A percentile compares a stretch with the other conserved stretches of the same genome.
These are phyloP conservation scores for Candida tunisiensis DNA, from an alignment of 1,139 yeast species.

Conservation along the genomic window DNA sequence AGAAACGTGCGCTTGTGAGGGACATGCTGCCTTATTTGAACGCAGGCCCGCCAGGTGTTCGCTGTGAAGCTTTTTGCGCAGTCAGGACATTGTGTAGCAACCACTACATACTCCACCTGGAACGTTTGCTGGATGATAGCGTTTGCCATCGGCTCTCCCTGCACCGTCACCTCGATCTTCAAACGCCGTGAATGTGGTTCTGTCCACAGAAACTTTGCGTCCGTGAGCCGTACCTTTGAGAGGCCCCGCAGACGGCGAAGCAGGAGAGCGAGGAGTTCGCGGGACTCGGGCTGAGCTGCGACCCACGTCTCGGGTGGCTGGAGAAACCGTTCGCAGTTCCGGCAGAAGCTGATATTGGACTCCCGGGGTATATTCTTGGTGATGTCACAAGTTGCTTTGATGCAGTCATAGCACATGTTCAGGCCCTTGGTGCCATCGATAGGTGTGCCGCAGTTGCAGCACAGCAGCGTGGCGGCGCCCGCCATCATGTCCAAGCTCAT, in stretches of 20 bases:
- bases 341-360: constrained; percentile 80
- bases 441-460: constrained; percentile 98
- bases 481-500: no score
- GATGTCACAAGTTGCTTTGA: constrained; percentile 82
- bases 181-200: constrained; percentile 97
- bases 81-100: constrained; percentile 95
- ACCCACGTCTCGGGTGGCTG: constrained; percentile 96
- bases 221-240: constrained; percentile 66
- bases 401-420: constrained; percentile 97
- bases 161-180: constrained; percentile 78
- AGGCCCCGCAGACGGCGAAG: constrained; percentile 78
- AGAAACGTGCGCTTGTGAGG: constrained; percentile 93
- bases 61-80: constrained; percentile 96
- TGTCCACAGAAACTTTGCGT: constrained; percentile 95
- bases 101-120: constrained; percentile 88
- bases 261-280: constrained; percentile 85
- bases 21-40: constrained; percentile 94
- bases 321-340: constrained; percentile 91
- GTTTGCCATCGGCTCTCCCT: constrained; percentile 88
- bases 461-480: constrained; percentile 46
- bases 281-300: constrained; percentile 73
- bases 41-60: constrained; percentile 97
- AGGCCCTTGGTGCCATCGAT: constrained; percentile 91
- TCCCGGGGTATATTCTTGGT: constrained; percentile 95
- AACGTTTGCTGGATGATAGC: constrained; percentile 88